Conservation (phyloP, 2,329 filamentous ascomycete species). For the Clathrospora elynae region DNA sequence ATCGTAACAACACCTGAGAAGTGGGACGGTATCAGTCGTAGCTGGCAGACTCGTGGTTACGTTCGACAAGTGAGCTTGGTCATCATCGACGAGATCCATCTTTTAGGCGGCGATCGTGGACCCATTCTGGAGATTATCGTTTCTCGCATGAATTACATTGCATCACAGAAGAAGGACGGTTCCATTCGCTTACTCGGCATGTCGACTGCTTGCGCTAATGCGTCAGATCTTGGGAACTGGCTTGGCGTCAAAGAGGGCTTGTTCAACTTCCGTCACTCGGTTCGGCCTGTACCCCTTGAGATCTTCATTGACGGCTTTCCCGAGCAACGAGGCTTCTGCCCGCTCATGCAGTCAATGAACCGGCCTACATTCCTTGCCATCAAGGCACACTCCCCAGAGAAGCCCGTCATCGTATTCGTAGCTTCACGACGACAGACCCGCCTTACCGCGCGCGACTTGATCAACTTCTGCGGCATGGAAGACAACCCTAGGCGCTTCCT, state of each 20-base stretch:
- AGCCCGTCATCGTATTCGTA: constrained; percentile 98
- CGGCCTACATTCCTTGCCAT: constrained; percentile 94
- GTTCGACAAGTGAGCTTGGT: constrained; percentile 93
- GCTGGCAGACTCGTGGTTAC: constrained; percentile 97
- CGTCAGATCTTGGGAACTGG: constrained; percentile 92
- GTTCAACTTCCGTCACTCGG: constrained; percentile 97
- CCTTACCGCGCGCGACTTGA: constrained; percentile 91
- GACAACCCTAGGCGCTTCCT: constrained; percentile 94
- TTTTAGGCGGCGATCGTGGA: constrained; percentile 93
- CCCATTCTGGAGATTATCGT: constrained; percentile 98
- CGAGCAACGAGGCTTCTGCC: constrained; percentile 91
- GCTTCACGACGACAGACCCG: constrained; percentile 93
- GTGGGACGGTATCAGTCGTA: constrained; percentile 99
- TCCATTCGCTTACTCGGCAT: constrained; percentile 93
- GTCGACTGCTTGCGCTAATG: constrained; percentile 98
- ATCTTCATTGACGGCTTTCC: constrained; percentile 98
- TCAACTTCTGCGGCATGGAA: constrained; percentile 98
- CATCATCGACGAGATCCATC: constrained; percentile 97
- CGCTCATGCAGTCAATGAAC: constrained; percentile 99
- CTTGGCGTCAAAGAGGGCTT: constrained; percentile 91
- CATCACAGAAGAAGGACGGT: constrained; percentile 82
- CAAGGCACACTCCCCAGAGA: constrained; percentile 93
- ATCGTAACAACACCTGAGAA: constrained; percentile 99
- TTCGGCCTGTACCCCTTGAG: constrained; percentile 92
- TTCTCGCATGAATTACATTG: constrained; percentile 95